Evolutionary conservation across 352 stramenopile genomes (phyloP), one percentile per base, ranked within the genome.

Genomic region (Globisporangium lucens): DNA sequence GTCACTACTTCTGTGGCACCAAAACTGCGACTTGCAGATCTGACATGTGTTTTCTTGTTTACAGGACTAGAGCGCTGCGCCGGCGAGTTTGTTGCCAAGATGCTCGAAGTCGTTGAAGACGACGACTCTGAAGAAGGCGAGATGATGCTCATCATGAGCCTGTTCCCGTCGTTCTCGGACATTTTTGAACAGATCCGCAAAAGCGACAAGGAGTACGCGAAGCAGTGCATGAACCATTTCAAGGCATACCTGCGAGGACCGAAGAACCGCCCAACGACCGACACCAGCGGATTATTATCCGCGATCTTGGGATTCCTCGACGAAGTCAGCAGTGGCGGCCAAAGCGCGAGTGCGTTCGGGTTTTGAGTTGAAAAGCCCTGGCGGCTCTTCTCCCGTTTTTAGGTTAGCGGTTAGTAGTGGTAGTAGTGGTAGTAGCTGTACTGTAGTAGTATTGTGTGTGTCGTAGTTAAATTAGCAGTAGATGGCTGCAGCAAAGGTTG

Each of bases 111-210:
- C 49, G 74, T 96, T 7, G 90, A 97, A 61, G 74, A 70, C 59
- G 82, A 93, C 58, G 85, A 95, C 70, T 63, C 80, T 2, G 87
- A 95, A 63, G 87, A 93, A 55, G 87, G 87, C 17, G 81, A 93
- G 67, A 83, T 96, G 67, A 75, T 89, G 66, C 79, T 96, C 59
- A 78, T 95, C 53, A 92, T 91, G 77, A 84, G 75, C 56, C 57
- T 95, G 24, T 97, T 97, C 63, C 90, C 90, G n/a, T 93, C 85
- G 53, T 95, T 97, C 73, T 85, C 86, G 36, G 77, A 94, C 69
- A 89, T 94, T 73, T 97, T 91, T 72, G 76, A 86, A 29, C 89
- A 97, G 66, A 91, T 97, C 56, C 80, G 82, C 49, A 76, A 71
- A 46, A 88, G 75, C 58, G 89, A 97, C 71, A 74, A 72, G 36